Conservation (phyloP, 768 basidiomycete genomes). For the Hortiboletus flavorubellus region DNA sequence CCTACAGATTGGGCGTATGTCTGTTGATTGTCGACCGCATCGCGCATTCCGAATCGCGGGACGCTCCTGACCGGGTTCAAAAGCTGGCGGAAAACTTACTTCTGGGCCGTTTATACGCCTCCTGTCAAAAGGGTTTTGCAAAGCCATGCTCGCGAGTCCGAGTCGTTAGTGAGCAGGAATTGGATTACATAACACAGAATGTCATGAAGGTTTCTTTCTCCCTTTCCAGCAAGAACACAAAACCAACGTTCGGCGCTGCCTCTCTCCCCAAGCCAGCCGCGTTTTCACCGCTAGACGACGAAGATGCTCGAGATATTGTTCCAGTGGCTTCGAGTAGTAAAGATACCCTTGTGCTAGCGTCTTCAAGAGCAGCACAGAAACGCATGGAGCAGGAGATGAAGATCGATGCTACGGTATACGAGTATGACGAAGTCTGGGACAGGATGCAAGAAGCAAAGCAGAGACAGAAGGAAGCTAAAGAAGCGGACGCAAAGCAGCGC, state of each 20-base stretch:
- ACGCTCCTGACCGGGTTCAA: constrained; percentile 37
- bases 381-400: constrained; percentile 76
- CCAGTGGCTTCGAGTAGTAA: constrained; percentile 42
- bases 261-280: constrained; percentile 55
- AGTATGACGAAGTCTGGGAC: constrained; percentile 97
- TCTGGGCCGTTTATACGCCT: constrained; percentile 91
- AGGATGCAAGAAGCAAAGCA: constrained; percentile 87
- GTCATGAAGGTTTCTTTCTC: constrained; percentile 91
- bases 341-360: constrained; percentile 41
- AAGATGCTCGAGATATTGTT: constrained; percentile 49
- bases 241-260: constrained; percentile 47
- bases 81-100: constrained; percentile 67
- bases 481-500: constrained; percentile 68
- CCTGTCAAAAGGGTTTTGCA: constrained; percentile 72
- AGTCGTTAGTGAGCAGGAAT: not conserved
- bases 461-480: constrained; percentile 71
- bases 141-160: constrained; percentile 34
- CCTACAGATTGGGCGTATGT: constrained; percentile 88
- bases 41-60: constrained; percentile 32
- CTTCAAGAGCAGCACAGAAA: constrained; percentile 65
- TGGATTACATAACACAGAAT: constrained; percentile 20
- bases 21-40: constrained; percentile 49
- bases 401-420: constrained; percentile 80
- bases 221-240: constrained; percentile 51
- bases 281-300: constrained; percentile 65